phyloP scores from a whole-genome alignment of 2,329 filamentous ascomycete genomes.

The Paecilomyces variotii region DNA sequence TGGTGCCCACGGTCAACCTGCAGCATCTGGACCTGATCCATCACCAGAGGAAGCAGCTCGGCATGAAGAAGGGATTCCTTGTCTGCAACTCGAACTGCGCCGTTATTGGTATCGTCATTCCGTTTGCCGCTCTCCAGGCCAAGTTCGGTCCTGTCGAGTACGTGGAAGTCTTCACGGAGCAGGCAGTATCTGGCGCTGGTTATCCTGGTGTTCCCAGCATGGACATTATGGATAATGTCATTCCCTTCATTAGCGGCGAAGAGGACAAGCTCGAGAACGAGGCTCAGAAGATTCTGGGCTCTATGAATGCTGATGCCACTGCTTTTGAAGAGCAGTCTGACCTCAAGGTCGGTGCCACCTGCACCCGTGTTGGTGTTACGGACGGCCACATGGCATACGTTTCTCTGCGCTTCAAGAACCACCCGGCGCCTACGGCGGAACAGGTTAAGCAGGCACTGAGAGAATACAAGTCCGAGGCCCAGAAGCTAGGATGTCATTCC shows the following conservation, averaged over 20 bases:
- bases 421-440: slow-evolving; percentile 65
- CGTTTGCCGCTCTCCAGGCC: slow-evolving; percentile 80
- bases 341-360: slow-evolving; percentile 75
- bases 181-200: slow-evolving; percentile 87
- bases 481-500: slow-evolving; percentile 76
- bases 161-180: slow-evolving; percentile 87
- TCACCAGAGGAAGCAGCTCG: slow-evolving; percentile 70
- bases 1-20: slow-evolving; percentile 92
- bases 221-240: slow-evolving; percentile 94
- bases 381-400: slow-evolving; percentile 96
- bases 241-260: slow-evolving; percentile 87
- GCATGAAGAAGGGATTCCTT: slow-evolving; percentile 75
- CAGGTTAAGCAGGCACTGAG: slow-evolving; percentile 72
- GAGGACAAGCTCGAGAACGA: slow-evolving; percentile 95
- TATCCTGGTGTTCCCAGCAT: slow-evolving; percentile 63
- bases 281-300: slow-evolving; percentile 86
- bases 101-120: slow-evolving; percentile 91
- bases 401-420: slow-evolving; percentile 69
- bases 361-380: slow-evolving; percentile 89
- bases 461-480: slow-evolving; percentile 72
- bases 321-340: slow-evolving; percentile 67
- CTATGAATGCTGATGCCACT: slow-evolving; percentile 61
- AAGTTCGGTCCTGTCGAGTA: slow-evolving; percentile 69
- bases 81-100: slow-evolving; percentile 99
- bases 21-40: slow-evolving; percentile 78